Evolutionary conservation across 129 eudicot genomes (phyloP), one percentile per base, ranked within the genome.

Genomic region (Artemisia tridentata): DNA sequence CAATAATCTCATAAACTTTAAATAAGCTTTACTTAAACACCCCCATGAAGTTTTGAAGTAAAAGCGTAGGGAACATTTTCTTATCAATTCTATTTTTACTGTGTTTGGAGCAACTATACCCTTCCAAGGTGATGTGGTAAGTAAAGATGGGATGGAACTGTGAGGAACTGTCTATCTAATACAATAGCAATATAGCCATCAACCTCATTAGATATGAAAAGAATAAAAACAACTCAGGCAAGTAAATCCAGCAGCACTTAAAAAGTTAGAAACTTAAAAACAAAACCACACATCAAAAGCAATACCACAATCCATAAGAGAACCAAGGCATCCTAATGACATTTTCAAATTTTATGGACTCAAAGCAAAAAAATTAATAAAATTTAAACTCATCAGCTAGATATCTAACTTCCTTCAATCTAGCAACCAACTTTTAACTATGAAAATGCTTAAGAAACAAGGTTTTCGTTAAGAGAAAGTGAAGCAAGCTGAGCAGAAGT

Each of bases 401-500:
- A 69, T 65, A 54, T 68, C 73, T 53, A 72, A 38, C 71, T 56
- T 51, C 71, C 80, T 29, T 66, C 73, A 50, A 20, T 15, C 51
- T 25, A 41, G 18, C 19, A 52, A 27, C 45, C 60, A 34, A 1
- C 34, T 21, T 12, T 21, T 59, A 14, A 29, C 61, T 19, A 56
- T 17, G 31, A 19, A 56, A 56, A 56, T 16, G 2, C 63, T 84
- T 73, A 89, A 63, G 96, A 82, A 69, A 82, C 86, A 16, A 86
- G 95, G 78, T 78, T 80, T 49, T 90, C 96, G 13, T 83, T 83
- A 15, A 90, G 82, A 7, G 96, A 87, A 1, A 90, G 82, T 0
- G 88, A 72, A 19, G 85, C 86, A 17, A 90, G 85, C 68, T 87
- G 95, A 23, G 86, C 88, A 10, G 90, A 82, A 9, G 92, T 75